Base-by-base conservation (phyloP, 164 flowering plant species). In the Nymphaea thermarum region DNA sequence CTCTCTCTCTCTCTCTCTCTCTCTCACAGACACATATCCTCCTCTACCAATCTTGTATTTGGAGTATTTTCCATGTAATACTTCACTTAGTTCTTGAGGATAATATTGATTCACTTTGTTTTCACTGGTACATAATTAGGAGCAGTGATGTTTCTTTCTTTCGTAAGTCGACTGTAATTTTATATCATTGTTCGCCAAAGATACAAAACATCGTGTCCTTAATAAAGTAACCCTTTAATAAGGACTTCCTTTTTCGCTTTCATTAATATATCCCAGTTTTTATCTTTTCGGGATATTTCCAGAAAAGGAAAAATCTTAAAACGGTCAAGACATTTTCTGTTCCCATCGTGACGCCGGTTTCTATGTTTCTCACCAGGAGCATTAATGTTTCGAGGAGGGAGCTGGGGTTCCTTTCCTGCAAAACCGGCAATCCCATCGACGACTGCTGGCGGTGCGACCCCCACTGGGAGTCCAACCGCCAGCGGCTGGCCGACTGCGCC, bases 401-500 rank as follows among this genome's bases (percentile, higher is more conserved):
- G 64, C 17, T 62, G 42, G 57, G 55, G 11, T 47, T 16, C n/a
- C 47, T 53, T 7, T 16, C 63, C 4, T 67, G 70, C 17, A 8
- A 17, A 25, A 55, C 64, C 44, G 91, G 91, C n/a, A 89, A 89
- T 72, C 88, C 86, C 11, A 77, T 77, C 11, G 78, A 77, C 16
- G 44, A 17, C 59, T 77, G 80, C 51, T 75, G 76, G 80, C 64
- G 76, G 3, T 55, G 57, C 3, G 44, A 77, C 41, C 71, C 75
- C 16, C 57, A 66, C 5, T 77, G 80, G 80, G 73, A 69, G 3
- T 45, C 57, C n/a, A 61, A 67, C 10, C 78, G 78, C 6, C 73
- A 10, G 6, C 70, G 73, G 42, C 67, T 77, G 44, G 78, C 80
- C 44, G 51, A 72, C 14, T 77, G 81, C 42, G 71, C 75, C 6